phyloP scores from a whole-genome alignment of 805 yeast species.

The Metschnikowia rubicola region DNA sequence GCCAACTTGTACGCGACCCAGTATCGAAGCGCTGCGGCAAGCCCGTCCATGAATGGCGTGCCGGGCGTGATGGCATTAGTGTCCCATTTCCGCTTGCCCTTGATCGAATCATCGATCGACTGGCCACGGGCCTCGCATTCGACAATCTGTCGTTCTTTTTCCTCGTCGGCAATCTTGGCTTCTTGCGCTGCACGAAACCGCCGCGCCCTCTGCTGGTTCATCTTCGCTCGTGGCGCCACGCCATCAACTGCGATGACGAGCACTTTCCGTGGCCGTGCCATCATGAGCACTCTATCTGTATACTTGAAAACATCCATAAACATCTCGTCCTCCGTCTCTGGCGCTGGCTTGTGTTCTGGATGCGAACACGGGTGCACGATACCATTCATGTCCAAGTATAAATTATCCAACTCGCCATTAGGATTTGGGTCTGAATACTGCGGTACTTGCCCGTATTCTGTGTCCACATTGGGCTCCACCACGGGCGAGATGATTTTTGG shows the following conservation, averaged over 20 bases:
- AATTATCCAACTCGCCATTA: constrained; percentile 91
- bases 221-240: constrained; percentile 97
- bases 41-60: constrained; percentile 92
- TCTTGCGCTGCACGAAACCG: constrained; percentile 90
- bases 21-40: constrained; percentile 78
- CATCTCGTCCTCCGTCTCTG: constrained; percentile 97
- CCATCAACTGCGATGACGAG: constrained; percentile 97
- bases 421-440: constrained; percentile 77
- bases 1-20: constrained; percentile 90
- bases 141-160: constrained; percentile 55
- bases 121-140: constrained; percentile 68
- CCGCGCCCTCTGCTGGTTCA: constrained; percentile 95
- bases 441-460: constrained; percentile 24
- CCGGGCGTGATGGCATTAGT: constrained; percentile 98
- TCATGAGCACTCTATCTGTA: constrained; percentile 84
- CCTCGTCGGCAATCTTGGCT: constrained; percentile 74
- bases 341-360: constrained; percentile 95
- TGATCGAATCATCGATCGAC: constrained; percentile 68
- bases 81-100: constrained; percentile 83
- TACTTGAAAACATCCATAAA: constrained; percentile 87
- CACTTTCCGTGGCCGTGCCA: constrained; percentile 94
- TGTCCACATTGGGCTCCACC: constrained; percentile 63
- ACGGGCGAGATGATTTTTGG: constrained; percentile 94
- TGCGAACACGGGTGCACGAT: constrained; percentile 99
- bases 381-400: constrained; percentile 97